Base-by-base conservation (phyloP, 371 early-diverging fungal genomes). In the Actinomucor elegans region DNA sequence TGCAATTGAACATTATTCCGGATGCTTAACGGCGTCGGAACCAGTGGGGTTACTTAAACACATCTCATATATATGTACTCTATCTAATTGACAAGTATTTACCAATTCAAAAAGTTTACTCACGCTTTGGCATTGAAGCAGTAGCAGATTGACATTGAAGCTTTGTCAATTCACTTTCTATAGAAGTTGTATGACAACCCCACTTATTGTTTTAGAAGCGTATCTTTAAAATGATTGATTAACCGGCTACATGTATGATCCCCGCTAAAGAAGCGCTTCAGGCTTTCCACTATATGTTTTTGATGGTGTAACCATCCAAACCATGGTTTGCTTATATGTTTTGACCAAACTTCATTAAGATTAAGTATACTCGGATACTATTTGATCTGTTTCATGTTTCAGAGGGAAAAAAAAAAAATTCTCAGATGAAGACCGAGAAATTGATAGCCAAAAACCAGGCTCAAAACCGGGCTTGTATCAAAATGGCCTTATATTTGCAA, bases 181-280 rank as follows among this genome's bases (percentile, higher is more conserved):
- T 34, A 4, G 24, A 18, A 34, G 26, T 17, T 31, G 55, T 55
- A 48, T 55, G 48, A 55, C 55, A 55, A 55, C 55, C 55, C 55
- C 55, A 55, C 55, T 37, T 34, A 24, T 53, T 53, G 43, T 42
- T 20, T 24, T 42, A 15, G 26, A 15, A n/a, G 21, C 26, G 4
- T n/a, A 37, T 17, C 27, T 37, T 45, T 34, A 44, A 23, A 44
- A 42, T 27, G n/a, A 14, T 28, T 37, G 26, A 29, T 50, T 27
- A 24, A 24, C n/a, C 20, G 23, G 14, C 14, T 26, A 42, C 27
- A 27, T 42, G 42, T 42, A 26, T 40, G 5, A 23, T 14, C 41
- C 20, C 12, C 24, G n/a, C 12, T 29, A 32, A 20, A 46, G 46
- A 20, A 18, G 14, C 15, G 9, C 14, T 46, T 45, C 17, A 27